A percentile compares a stretch with the other conserved stretches of the same genome.
phyloP scores from a whole-genome alignment of 2,329 filamentous ascomycete genomes.

The Rhexocercosporidium sp. region DNA sequence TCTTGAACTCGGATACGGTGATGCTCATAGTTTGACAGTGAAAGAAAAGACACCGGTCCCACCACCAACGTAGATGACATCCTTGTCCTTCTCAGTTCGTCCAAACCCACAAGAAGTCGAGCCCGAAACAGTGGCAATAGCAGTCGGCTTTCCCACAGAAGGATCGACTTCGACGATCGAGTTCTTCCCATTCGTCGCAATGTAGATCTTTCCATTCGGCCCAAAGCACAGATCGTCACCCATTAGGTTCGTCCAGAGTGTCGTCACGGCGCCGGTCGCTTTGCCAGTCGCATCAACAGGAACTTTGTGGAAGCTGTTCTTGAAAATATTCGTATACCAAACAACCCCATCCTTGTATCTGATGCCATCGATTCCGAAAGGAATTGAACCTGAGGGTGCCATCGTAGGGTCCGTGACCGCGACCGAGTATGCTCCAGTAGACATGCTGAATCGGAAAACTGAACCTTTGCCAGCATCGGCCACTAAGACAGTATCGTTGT shows the following conservation, averaged over 20 bases:
- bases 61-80: slow-evolving; percentile 25
- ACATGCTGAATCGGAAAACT: slow-evolving; percentile 33
- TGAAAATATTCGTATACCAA: slow-evolving; percentile 25
- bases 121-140: slow-evolving; percentile 18
- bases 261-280: slow-evolving; percentile 15
- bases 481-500: slow-evolving; percentile 24
- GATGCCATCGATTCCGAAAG: slow-evolving; percentile 23
- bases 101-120: slow-evolving; percentile 25
- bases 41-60: not conserved
- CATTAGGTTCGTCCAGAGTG: slow-evolving; percentile 19
- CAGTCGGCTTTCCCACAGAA: slow-evolving; percentile 15
- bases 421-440: slow-evolving; percentile 30
- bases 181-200: slow-evolving; percentile 22
- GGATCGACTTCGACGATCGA: slow-evolving; percentile 22
- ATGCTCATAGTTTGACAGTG: slow-evolving; percentile 6
- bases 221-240: slow-evolving; percentile 26
- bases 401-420: slow-evolving; percentile 16
- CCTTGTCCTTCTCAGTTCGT: slow-evolving; percentile 20
- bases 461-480: slow-evolving; percentile 34
- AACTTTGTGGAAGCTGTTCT: slow-evolving; percentile 21
- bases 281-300: slow-evolving; percentile 24
- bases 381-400: slow-evolving; percentile 8
- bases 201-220: slow-evolving; percentile 20
- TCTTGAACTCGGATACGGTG: no score
- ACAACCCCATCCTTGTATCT: slow-evolving; percentile 14